These are phyloP conservation scores for Termitomyces sp. DNA, from an alignment of 768 basidiomycete genomes.

Conservation along the genomic window DNA sequence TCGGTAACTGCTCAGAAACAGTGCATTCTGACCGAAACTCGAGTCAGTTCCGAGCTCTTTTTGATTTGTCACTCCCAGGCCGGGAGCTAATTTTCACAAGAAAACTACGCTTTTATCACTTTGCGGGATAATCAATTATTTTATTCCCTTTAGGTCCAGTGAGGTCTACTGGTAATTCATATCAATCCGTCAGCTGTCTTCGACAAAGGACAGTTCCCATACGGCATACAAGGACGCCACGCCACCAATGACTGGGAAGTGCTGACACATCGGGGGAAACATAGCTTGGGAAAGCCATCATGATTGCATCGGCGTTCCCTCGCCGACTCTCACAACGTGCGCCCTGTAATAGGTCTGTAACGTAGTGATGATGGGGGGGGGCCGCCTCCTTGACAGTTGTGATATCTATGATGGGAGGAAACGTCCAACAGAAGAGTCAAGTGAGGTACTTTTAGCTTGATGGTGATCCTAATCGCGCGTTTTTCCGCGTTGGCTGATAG, in stretches of 20 bases:
- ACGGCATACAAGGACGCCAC: slow-evolving; percentile 1
- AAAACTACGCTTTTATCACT: neutral
- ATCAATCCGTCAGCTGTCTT: neutral
- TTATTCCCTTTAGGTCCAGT: neutral
- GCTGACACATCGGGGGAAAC: neutral
- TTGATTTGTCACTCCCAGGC: neutral
- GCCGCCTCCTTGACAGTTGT: neutral
- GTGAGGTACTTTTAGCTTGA: neutral
- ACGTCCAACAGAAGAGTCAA: neutral
- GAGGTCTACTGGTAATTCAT: neutral
- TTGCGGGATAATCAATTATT: neutral
- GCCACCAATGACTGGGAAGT: slow-evolving; percentile 1
- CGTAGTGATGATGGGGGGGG: neutral
- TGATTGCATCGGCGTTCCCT: neutral
- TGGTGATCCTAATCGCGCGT: neutral
- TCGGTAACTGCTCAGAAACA: neutral
- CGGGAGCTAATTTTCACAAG: neutral
- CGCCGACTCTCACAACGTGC: neutral
- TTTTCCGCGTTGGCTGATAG: neutral
- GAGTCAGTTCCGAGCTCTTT: neutral
- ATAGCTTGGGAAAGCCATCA: neutral
- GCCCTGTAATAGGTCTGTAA: slow-evolving; percentile 4
- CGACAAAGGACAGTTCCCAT: neutral
- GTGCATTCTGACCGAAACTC: neutral
- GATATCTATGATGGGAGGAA: slow-evolving; percentile 1